phyloP scores from a whole-genome alignment of 768 basidiomycete genomes.

The Kwoniella dendrophila region DNA sequence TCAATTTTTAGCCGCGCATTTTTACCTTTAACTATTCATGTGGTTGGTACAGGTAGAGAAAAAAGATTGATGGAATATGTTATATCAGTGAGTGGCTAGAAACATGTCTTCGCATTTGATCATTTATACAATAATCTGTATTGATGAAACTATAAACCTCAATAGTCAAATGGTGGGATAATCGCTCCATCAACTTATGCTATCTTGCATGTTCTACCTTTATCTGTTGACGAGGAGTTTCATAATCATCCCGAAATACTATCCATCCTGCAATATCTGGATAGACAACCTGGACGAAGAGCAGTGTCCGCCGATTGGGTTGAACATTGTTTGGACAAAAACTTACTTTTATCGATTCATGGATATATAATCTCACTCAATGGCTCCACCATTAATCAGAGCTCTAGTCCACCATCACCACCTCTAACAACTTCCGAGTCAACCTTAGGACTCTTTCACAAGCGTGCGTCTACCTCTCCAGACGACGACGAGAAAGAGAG shows the following conservation, averaged over 20 bases:
- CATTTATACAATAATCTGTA: too few relatives aligned
- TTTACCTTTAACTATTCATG: neutral
- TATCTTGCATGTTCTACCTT: neutral
- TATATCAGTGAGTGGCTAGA: neutral
- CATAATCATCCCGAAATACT: neutral
- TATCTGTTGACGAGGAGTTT: neutral
- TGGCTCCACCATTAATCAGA: too few relatives aligned
- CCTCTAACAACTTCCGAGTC: too few relatives aligned
- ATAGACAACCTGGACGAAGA: neutral
- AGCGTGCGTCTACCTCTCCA: too few relatives aligned
- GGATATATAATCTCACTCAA: neutral
- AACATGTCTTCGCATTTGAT: too few relatives aligned
- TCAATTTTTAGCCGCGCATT: neutral
- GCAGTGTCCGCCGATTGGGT: slow-evolving; percentile 2
- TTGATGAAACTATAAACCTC: too few relatives aligned
- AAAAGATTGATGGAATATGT: neutral
- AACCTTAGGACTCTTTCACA: too few relatives aligned
- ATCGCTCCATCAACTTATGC: too few relatives aligned
- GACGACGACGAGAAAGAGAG: neutral
- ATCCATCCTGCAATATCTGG: neutral
- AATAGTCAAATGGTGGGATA: too few relatives aligned
- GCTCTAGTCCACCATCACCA: too few relatives aligned
- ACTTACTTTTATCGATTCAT: neutral
- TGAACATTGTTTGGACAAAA: neutral
- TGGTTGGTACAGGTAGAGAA: neutral